Base-by-base conservation (phyloP, 176 grass and related monocot species). In the Oryza glumipatula region DNA sequence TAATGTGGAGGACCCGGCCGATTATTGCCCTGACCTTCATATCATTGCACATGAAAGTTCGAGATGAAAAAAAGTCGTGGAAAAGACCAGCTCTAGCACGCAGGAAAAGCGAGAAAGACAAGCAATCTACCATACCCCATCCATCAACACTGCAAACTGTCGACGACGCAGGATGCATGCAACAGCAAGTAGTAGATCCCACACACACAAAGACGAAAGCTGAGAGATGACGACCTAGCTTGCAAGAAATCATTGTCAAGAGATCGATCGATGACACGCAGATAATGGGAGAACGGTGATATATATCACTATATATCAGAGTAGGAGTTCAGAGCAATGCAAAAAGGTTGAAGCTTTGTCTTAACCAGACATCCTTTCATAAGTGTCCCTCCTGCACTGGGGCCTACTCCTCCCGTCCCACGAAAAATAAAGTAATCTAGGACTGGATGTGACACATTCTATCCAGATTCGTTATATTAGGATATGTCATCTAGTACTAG, bases 91-190 rank as follows among this genome's bases (percentile, higher is more conserved):
- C 58, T 48, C 66, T 74, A 33, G 74, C 74, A 77, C 41, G 82
- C 82, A 75, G 46, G 3, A 76, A 77, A 84, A 84, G 73, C 65
- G 65, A 84, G 35, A 76, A 36, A 77, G 82, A 84, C 73, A 70
- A 51, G 81, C 80, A 23, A 63, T n/a, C 58, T 63, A 63, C 7
- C 58, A 63, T 11, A 68, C 51, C 51, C 69, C 79, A 43, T 33
- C 13, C 71, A 75, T 75, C 43, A 14, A 51, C 5, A 35, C 28
- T 65, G 46, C 45, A 23, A 76, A 39, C 63, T n/a, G 58, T 63
- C 58, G 58, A 63, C 3, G 19, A 17, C 6, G 54, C 54, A 58
- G 54, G 19, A 64, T 64, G 64, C 64, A 84, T 84, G 48, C 74
- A 74, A 73, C 43, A 65, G 30, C 36, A 79, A 66, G 76, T 52